These are phyloP conservation scores for Aegilops umbellulata DNA, from an alignment of 176 grass and related monocot species.

Conservation along the genomic window DNA sequence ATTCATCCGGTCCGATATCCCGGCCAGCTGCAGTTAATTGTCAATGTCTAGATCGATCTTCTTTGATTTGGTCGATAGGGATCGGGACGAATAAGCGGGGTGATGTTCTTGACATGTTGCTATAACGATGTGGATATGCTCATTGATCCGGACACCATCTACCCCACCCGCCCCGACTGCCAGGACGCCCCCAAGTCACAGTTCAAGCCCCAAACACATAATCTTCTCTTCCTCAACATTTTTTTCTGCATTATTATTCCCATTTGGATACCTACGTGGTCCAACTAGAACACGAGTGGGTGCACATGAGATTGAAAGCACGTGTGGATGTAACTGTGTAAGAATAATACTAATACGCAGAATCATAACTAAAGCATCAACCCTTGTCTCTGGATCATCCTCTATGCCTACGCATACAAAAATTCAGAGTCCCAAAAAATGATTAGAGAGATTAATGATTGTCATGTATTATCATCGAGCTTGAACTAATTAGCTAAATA, in stretches of 20 bases:
- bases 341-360: no score
- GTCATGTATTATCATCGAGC: slow-evolving; percentile 11
- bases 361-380: no score
- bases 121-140: slow-evolving; percentile 59
- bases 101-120: slow-evolving; percentile 64
- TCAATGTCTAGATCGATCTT: no score
- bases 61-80: no score
- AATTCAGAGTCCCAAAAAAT: no score
- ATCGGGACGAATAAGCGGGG: not conserved
- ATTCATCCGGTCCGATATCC: no score
- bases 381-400: not conserved
- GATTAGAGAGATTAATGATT: not conserved
- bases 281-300: no score
- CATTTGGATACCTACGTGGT: not conserved
- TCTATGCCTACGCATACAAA: no score
- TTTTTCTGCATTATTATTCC: not conserved
- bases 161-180: slow-evolving; percentile 64
- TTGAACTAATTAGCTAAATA: no score
- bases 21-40: no score
- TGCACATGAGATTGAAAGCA: no score
- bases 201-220: slow-evolving; percentile 67
- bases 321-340: no score
- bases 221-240: not conserved
- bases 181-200: slow-evolving; percentile 52
- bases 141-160: slow-evolving; percentile 72